Percentiles rank a stretch among this genome's conserved stretches.
phyloP scores from a whole-genome alignment of 2,329 filamentous ascomycete genomes.

The Stagonosporopsis cucurbitacearum region DNA sequence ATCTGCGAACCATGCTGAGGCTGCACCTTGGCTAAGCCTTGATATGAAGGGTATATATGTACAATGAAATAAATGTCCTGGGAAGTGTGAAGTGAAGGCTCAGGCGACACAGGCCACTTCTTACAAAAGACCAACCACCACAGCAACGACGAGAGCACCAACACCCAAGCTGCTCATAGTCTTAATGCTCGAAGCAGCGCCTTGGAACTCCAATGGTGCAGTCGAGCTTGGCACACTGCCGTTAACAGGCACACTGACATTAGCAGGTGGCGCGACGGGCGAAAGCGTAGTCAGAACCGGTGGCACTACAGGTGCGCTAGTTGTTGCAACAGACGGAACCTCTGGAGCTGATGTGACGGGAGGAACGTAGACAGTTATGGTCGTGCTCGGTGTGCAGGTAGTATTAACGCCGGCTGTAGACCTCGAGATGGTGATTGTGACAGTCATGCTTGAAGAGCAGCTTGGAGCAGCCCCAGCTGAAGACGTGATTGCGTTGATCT shows the following conservation, averaged over 20 bases:
- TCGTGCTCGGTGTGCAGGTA: constrained; percentile 34
- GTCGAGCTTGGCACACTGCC: constrained; percentile 27
- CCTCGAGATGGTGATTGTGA: constrained; percentile 25
- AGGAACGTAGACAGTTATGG: constrained; percentile 36
- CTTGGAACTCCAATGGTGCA: constrained; percentile 30
- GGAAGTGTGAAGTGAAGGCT: constrained; percentile 14
- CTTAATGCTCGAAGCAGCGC: constrained; percentile 30
- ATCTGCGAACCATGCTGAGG: constrained; percentile 15
- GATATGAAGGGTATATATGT: constrained; percentile 27
- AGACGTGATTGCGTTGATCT: constrained; percentile 20
- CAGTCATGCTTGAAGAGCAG: constrained; percentile 32
- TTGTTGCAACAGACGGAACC: constrained; percentile 11
- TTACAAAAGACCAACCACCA: constrained; percentile 34
- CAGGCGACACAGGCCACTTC: not conserved
- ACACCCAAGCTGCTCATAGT: constrained; percentile 27
- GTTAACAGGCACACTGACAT: constrained; percentile 32
- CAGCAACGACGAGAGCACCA: constrained; percentile 26
- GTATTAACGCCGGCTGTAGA: constrained; percentile 18
- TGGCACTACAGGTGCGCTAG: constrained; percentile 16
- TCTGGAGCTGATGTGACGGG: constrained; percentile 15
- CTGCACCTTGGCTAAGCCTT: constrained; percentile 9
- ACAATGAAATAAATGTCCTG: constrained; percentile 16
- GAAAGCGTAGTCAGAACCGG: constrained; percentile 22
- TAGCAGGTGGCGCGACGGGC: constrained; percentile 31
- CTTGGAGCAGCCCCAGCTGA: constrained; percentile 13